Conservation (phyloP, 2,329 filamentous ascomycete genomes). For the Alternaria consortialis region DNA sequence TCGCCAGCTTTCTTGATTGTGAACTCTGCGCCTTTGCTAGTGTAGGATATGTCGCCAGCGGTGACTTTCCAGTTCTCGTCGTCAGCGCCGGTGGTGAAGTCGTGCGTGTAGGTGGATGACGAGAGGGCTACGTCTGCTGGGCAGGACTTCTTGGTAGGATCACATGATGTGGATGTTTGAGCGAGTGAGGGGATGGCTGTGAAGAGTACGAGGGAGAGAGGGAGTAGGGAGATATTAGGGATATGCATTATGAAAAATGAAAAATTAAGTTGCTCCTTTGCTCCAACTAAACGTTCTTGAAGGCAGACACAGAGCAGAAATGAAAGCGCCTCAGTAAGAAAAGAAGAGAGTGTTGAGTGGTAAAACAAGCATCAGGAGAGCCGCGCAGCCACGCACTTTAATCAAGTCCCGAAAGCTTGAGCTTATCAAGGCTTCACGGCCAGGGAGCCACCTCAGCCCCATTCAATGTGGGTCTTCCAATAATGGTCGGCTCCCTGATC, state of each 20-base stretch:
- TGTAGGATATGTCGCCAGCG: constrained; percentile 52
- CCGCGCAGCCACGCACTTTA: constrained; percentile 1
- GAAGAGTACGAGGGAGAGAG: constrained; percentile 4
- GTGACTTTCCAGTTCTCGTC: constrained; percentile 38
- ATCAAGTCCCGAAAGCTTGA: background rate
- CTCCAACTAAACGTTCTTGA: background rate
- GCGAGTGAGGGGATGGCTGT: constrained; percentile 25
- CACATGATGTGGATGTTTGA: constrained; percentile 54
- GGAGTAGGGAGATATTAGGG: background rate
- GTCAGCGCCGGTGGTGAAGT: constrained; percentile 45
- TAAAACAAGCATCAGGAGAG: background rate
- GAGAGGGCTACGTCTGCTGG: constrained; percentile 51
- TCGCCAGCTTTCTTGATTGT: constrained; percentile 56
- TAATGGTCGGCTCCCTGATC: background rate
- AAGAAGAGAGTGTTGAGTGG: background rate
- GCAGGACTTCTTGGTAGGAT: constrained; percentile 52
- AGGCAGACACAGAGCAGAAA: background rate
- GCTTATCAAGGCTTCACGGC: background rate
- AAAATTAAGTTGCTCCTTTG: background rate
- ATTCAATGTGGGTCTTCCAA: background rate
- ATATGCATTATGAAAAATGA: background rate
- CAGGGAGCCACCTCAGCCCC: background rate
- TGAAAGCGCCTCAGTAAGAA: background rate
- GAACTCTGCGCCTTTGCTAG: constrained; percentile 56
- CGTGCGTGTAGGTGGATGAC: constrained; percentile 50